These are phyloP conservation scores for Solanum chilense DNA, from an alignment of 257 asterid genomes.

Conservation along the genomic window DNA sequence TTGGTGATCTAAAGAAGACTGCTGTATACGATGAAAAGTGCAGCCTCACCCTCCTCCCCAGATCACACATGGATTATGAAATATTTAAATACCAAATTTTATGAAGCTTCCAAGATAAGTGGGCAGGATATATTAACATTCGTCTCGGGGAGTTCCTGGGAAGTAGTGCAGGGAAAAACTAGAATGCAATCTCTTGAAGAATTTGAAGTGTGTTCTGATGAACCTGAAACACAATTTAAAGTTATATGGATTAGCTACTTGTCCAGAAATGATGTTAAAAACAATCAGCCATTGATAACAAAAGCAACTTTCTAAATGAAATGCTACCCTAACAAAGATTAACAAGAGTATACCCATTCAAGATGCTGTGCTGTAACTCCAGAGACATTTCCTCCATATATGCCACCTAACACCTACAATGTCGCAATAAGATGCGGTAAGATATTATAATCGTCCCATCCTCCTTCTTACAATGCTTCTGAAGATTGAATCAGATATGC, in stretches of 20 bases:
- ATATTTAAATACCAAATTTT: neutral
- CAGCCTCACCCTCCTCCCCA: neutral
- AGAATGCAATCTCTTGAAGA: conserved; percentile 93
- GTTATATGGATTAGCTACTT: neutral
- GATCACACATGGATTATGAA: neutral
- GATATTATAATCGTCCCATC: neutral
- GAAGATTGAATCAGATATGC: neutral
- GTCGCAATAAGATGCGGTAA: conserved; percentile 7
- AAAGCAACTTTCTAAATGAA: neutral
- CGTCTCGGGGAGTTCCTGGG: neutral
- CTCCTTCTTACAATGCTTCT: neutral
- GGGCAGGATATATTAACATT: neutral
- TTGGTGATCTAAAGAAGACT: neutral
- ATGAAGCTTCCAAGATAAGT: neutral
- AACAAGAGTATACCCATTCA: conserved; percentile 57
- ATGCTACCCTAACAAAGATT: neutral
- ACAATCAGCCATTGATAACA: neutral
- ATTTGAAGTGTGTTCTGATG: conserved; percentile 92
- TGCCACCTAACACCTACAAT: conserved; percentile 78
- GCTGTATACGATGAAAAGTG: neutral
- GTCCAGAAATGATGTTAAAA: neutral
- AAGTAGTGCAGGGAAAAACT: conserved; percentile 8
- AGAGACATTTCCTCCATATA: conserved; percentile 66
- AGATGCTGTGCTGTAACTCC: conserved; percentile 90
- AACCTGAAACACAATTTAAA: conserved; percentile 45